Evolutionary conservation across 148 eudicot genomes (phyloP), one percentile per base, ranked within the genome.

Genomic region (Rhododendron molle): DNA sequence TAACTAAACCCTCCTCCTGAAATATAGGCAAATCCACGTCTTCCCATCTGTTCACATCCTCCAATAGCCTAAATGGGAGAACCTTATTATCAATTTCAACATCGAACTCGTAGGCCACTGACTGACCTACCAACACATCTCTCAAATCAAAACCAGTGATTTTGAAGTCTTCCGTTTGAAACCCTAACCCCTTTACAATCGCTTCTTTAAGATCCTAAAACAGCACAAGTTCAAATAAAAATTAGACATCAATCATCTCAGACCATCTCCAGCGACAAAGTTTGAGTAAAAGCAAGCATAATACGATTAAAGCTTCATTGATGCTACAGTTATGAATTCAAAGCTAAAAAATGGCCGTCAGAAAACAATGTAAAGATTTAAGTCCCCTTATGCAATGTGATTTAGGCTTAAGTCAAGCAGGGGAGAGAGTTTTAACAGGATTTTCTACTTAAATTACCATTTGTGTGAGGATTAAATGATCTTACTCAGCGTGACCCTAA

Each of bases 31-130:
- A 92, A 91, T 95, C 97, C 49, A 94, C 97, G 36, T 89, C 93
- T 76, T 96, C 99, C 99, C 99, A 96, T 80, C 89, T 86, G 9
- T 94, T 91, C 62, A 94, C 99, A 87, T 94, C 98, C 92, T 96
- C 98, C 86, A 95, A 69, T 54, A 96, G 92, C 94, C 92, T 95
- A 83, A 96, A 89, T 3, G 98, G 97, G 80, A 92, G 89, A 83
- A 94, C 93, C 87, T 92, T 93, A 56, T 95, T 90, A 58, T 94
- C 98, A 83, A 95, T 90, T 93, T 96, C 98, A 26, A 96, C 92
- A 86, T 97, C 96, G 23, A 97, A 97, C 81, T 97, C 99, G 80
- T 97, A 97, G 0, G 95, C 93, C 76, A 94, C 98, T 0, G 98
- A 93, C 40, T 89, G 85, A 94, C 95, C 87, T 88, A 91, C 89